Base-by-base conservation (phyloP, 2,329 filamentous ascomycete species). In the Hypoxylon sp. region DNA sequence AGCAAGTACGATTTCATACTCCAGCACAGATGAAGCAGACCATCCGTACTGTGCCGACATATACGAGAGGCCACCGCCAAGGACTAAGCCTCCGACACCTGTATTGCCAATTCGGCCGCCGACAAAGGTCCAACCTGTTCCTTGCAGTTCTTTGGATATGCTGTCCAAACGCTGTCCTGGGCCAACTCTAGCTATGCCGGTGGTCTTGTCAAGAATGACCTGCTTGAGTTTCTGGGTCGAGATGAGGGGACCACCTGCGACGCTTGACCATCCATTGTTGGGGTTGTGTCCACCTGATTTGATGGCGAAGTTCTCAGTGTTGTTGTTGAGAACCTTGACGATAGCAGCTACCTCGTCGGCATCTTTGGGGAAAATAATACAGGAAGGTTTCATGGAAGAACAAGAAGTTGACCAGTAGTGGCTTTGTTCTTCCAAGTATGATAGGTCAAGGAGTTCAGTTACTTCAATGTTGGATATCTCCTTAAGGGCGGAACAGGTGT, bases 271-370 rank as follows among this genome's bases (percentile, higher is more conserved):
- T 63, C 84, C 83, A 10, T 84, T 80, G 73, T 87, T 87, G 4
- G 86, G 84, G 59, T 84, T 86, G 76, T 89, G 87, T 0, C 87
- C 87, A 17, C 87, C 87, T n/a, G 84, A 85, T 67, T 86, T 85
- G 69, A 87, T 79, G 5, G 87, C 86, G 71, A 90, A 90, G 3
- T 70, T 76, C 54, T 84, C 84, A 3, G 80, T 76, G 33, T 81
- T 81, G 46, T 82, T 78, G 14, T 81, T 81, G 14, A 90, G 80
- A 14, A 84, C 78, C 47, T 80, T 81, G 55, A 90, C 80, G 14
- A 87, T 82, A 10, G 80, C 79, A 0, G 86, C 81, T 26, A 90
- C 85, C 71, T 90, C 85, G 8, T 81, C 77, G 1, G 83, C 81
- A 37, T 80, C 84, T n/a, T 79, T 80, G 1, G 86, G 85, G 48